Percentiles rank a stretch among this genome's conserved stretches.
phyloP scores from a whole-genome alignment of 805 yeast genomes.

The Wickerhamomyces hampshirensis region DNA sequence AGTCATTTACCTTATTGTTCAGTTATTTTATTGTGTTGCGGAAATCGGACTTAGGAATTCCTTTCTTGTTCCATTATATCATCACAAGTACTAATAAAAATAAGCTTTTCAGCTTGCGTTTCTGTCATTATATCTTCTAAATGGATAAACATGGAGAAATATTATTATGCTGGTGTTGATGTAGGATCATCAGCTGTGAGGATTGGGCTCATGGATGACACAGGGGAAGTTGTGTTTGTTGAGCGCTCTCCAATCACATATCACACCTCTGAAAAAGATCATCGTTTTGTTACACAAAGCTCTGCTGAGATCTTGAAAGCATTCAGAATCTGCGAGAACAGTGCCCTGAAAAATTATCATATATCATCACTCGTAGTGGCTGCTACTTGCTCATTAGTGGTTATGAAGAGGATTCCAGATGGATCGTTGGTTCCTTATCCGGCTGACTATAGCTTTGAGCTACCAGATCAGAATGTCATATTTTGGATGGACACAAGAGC shows the following conservation, averaged over 20 bases:
- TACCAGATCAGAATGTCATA: constrained; percentile 35
- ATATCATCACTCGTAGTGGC: constrained; percentile 30
- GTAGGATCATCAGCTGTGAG: constrained; percentile 49
- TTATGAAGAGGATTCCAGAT: constrained; percentile 26
- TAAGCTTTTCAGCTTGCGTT: too few relatives aligned
- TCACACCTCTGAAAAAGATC: constrained; percentile 16
- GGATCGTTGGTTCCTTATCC: constrained; percentile 27
- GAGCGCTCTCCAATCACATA: constrained; percentile 22
- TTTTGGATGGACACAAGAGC: constrained; percentile 60
- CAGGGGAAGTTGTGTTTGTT: constrained; percentile 15
- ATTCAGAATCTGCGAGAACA: too few relatives aligned
- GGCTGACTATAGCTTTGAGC: constrained; percentile 24
- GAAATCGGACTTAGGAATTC: too few relatives aligned
- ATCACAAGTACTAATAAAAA: too few relatives aligned
- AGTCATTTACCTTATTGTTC: too few relatives aligned
- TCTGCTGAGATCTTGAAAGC: constrained; percentile 34
- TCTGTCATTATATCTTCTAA: too few relatives aligned
- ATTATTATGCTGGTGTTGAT: constrained; percentile 37
- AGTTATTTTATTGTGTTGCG: too few relatives aligned
- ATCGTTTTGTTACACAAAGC: constrained; percentile 34
- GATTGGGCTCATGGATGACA: constrained; percentile 26
- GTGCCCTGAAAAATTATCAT: too few relatives aligned
- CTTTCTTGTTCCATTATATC: too few relatives aligned
- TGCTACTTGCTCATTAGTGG: constrained; percentile 60
- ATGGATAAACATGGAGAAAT: background rate